Conservation (phyloP, 2,329 filamentous ascomycete genomes). For the Aspergillus sp. region DNA sequence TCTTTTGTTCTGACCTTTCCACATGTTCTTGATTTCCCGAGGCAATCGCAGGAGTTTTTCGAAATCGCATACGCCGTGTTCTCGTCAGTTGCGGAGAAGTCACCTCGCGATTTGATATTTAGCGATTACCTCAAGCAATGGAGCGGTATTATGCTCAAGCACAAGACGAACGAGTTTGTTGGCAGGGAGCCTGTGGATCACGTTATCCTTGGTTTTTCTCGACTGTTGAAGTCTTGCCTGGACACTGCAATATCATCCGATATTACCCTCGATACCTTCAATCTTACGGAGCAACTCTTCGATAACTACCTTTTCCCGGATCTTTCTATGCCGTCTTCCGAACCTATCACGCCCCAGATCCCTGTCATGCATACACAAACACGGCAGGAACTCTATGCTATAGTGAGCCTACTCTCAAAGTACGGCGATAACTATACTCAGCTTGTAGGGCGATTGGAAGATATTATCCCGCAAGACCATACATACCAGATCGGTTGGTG, state of each 20-base stretch:
- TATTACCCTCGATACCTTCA: background rate
- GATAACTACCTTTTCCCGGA: slow-evolving; percentile 67
- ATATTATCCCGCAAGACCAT: slow-evolving; percentile 58
- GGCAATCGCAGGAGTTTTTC: slow-evolving; percentile 48
- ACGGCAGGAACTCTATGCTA: slow-evolving; percentile 60
- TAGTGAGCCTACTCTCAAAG: slow-evolving; percentile 59
- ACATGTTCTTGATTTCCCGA: slow-evolving; percentile 35
- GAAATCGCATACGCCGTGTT: slow-evolving; percentile 45
- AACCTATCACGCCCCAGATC: slow-evolving; percentile 35
- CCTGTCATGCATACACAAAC: slow-evolving; percentile 57
- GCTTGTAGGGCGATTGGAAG: slow-evolving; percentile 54
- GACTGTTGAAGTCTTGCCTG: slow-evolving; percentile 44
- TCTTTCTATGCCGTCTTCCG: slow-evolving; percentile 35
- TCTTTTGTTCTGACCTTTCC: slow-evolving; percentile 43
- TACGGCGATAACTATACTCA: slow-evolving; percentile 49
- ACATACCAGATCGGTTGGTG: slow-evolving; percentile 60
- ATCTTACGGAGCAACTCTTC: slow-evolving; percentile 56
- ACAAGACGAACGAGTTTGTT: slow-evolving; percentile 48
- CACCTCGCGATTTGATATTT: slow-evolving; percentile 37
- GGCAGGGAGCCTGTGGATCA: slow-evolving; percentile 47
- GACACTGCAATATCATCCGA: slow-evolving; percentile 30
- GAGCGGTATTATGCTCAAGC: slow-evolving; percentile 44
- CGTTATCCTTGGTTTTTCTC: slow-evolving; percentile 44
- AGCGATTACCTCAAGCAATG: slow-evolving; percentile 44
- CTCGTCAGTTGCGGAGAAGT: slow-evolving; percentile 40